A percentile compares a stretch with the other conserved stretches of the same genome.
Evolutionary conservation across 306 rosid species (phyloP).

Genomic region (Heteromeles arbutifolia): DNA sequence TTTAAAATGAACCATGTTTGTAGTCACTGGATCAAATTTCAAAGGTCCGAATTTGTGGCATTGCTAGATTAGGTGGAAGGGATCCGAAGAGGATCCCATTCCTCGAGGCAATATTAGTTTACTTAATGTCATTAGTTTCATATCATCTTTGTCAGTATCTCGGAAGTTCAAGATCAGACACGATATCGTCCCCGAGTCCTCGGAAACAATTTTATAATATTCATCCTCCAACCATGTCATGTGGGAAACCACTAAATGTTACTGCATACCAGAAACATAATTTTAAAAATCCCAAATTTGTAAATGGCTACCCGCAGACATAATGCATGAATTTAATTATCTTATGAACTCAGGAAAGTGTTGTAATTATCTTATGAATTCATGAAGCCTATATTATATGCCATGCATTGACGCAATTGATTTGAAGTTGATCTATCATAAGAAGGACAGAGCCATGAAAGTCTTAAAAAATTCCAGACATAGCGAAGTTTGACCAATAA

Average conservation of each 20-base stretch:
- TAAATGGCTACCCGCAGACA: neutral
- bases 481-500: neutral
- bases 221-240: neutral
- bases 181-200: neutral
- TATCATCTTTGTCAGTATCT: too few species aligned
- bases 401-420: neutral
- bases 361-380: too few species aligned
- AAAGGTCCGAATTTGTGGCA: accelerated
- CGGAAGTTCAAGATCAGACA: too few species aligned
- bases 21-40: too few species aligned
- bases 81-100: too few species aligned
- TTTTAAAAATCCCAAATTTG: neutral
- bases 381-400: neutral
- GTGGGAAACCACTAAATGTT: neutral
- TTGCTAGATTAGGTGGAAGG: too few species aligned
- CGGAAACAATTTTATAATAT: neutral
- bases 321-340: neutral
- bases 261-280: neutral
- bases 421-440: neutral
- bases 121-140: too few species aligned
- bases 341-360: neutral
- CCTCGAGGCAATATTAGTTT: too few species aligned
- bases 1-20: too few species aligned
- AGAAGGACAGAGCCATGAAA: conserved; percentile 1
- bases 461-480: neutral